Percentiles rank a stretch among this genome's conserved stretches.
Conservation (phyloP, 768 basidiomycete species). For the Lactarius tabidus region DNA sequence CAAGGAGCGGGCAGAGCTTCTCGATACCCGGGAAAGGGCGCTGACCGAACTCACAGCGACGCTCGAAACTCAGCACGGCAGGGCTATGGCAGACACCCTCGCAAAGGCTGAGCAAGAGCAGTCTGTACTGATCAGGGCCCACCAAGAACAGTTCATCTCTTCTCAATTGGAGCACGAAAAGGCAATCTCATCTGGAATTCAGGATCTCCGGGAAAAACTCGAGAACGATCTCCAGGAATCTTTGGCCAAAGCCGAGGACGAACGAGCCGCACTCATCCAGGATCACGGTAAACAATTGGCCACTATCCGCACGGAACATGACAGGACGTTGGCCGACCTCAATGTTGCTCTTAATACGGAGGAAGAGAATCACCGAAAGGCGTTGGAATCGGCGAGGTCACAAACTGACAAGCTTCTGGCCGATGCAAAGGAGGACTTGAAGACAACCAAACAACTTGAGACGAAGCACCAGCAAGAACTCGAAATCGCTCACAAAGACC, state of each 20-base stretch:
- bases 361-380: conserved; percentile 34
- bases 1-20: conserved; percentile 33
- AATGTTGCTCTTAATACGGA: conserved; percentile 39
- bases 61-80: conserved; percentile 14
- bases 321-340: conserved; percentile 32
- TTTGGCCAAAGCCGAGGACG: conserved; percentile 6
- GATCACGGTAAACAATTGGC: conserved; percentile 7
- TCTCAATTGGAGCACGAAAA: conserved; percentile 48
- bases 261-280: conserved; percentile 3
- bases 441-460: conserved; percentile 48
- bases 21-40: conserved; percentile 46
- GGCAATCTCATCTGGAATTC: conserved; percentile 31
- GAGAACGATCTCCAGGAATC: conserved; percentile 14
- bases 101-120: conserved; percentile 34
- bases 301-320: conserved; percentile 12
- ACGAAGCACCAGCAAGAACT: conserved; percentile 47
- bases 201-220: not conserved
- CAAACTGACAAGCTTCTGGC: conserved; percentile 36
- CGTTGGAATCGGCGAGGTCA: conserved; percentile 36
- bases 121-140: conserved; percentile 33
- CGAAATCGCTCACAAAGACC: conserved; percentile 38
- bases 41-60: conserved; percentile 28
- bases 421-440: conserved; percentile 47
- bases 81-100: conserved; percentile 19
- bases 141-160: conserved; percentile 38